Evolutionary conservation across 306 rosid genomes (phyloP).

Genomic region (Lathyrus sativus): DNA sequence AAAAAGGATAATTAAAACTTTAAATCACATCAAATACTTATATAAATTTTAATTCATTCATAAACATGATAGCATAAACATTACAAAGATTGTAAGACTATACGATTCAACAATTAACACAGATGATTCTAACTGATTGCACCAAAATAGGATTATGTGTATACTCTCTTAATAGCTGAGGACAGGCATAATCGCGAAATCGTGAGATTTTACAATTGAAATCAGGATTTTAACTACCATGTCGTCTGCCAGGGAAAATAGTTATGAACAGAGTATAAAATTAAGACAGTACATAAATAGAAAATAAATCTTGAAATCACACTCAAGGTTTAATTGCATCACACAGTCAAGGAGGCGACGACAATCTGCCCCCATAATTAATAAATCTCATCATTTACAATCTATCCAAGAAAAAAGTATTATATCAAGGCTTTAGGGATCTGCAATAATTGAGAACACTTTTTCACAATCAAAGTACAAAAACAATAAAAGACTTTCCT

Average conservation of each 20-base stretch:
- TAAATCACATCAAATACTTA: too few species aligned
- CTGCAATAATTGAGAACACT: neutral
- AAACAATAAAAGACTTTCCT: neutral
- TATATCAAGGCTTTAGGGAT: neutral
- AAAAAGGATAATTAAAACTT: too few species aligned
- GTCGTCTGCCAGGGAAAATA: neutral
- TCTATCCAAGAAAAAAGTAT: constrained; percentile 3
- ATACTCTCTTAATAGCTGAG: too few species aligned
- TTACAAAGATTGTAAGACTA: too few species aligned
- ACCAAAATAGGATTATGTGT: too few species aligned
- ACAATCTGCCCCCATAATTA: neutral
- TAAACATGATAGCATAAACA: too few species aligned
- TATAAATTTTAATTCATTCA: too few species aligned
- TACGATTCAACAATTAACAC: too few species aligned
- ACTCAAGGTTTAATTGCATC: constrained; percentile 18
- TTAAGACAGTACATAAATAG: constrained; percentile 2
- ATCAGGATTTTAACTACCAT: too few species aligned
- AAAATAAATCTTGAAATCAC: constrained; percentile 11
- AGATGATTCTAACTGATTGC: too few species aligned
- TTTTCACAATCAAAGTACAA: neutral
- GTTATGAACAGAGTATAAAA: neutral
- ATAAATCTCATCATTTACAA: constrained; percentile 10
- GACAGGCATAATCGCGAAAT: too few species aligned
- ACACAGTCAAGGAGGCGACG: constrained; percentile 15
- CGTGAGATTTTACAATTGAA: too few species aligned